Conservation (phyloP, 768 basidiomycete genomes). For the Leccinum sublutescens region DNA sequence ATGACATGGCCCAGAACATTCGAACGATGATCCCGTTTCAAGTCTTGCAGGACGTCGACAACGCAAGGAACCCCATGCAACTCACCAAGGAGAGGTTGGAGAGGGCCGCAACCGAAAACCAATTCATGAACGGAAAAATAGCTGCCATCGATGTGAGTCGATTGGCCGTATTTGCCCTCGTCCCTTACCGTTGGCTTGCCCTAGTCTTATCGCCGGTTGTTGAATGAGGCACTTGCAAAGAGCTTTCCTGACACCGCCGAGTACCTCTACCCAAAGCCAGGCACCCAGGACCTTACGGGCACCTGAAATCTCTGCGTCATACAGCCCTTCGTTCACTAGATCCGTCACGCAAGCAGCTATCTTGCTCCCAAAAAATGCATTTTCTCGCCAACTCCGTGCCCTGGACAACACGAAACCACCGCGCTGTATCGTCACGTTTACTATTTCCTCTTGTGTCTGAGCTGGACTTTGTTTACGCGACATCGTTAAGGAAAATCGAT, state of each 20-base stretch:
- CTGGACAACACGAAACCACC: not conserved
- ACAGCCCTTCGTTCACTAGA: not conserved
- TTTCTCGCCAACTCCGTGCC: slow-evolving; percentile 7
- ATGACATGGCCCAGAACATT: slow-evolving; percentile 63
- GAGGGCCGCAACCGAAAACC: slow-evolving; percentile 83
- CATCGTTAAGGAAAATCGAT: slow-evolving; percentile 16
- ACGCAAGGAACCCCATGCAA: slow-evolving; percentile 76
- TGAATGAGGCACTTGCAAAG: slow-evolving; percentile 69
- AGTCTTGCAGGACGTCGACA: slow-evolving; percentile 76
- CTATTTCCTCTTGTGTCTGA: slow-evolving; percentile 3
- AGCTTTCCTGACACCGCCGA: slow-evolving; percentile 60
- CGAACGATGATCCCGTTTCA: slow-evolving; percentile 71
- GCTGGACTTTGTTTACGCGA: slow-evolving; percentile 2
- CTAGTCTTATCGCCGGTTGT: slow-evolving; percentile 66
- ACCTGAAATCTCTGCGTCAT: slow-evolving; percentile 4
- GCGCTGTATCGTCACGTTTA: not conserved
- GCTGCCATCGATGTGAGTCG: slow-evolving; percentile 64
- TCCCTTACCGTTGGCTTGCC: slow-evolving; percentile 4
- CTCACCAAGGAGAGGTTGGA: slow-evolving; percentile 79
- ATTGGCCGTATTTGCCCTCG: not conserved
- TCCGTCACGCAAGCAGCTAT: not conserved
- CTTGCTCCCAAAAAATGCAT: not conserved
- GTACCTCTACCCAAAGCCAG: slow-evolving; percentile 19
- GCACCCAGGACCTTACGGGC: slow-evolving; percentile 9
- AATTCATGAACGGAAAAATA: slow-evolving; percentile 90